phyloP scores from a whole-genome alignment of 2,329 filamentous ascomycete genomes.

The Aspergillus novofumigatus region DNA sequence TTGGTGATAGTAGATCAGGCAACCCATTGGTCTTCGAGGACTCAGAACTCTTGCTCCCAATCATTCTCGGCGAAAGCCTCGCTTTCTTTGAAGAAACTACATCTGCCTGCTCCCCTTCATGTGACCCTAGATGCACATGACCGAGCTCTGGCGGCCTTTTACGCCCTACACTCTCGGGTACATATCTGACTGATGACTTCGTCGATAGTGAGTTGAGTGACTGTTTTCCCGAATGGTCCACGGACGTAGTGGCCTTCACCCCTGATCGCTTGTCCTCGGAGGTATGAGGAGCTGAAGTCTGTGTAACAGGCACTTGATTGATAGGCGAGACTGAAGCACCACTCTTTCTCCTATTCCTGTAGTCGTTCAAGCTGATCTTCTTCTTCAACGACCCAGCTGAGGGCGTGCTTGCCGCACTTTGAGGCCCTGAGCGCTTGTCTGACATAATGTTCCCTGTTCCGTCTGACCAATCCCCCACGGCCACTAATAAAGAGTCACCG shows the following conservation, averaged over 20 bases:
- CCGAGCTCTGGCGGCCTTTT: constrained; percentile 27
- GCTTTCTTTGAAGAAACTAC: constrained; percentile 36
- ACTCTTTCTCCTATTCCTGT: constrained; percentile 53
- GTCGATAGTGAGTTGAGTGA: constrained; percentile 5
- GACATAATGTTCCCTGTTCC: constrained; percentile 44
- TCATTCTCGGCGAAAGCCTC: constrained; percentile 36
- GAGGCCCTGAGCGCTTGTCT: constrained; percentile 35
- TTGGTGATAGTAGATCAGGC: constrained; percentile 37
- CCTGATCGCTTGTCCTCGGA: constrained; percentile 18
- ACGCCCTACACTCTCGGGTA: constrained; percentile 16
- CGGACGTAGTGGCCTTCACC: constrained; percentile 14
- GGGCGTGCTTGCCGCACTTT: constrained; percentile 40
- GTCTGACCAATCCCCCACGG: constrained; percentile 53
- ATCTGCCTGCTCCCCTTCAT: constrained; percentile 17
- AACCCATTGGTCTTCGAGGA: constrained; percentile 24
- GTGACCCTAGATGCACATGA: constrained; percentile 11
- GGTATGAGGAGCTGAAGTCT: constrained; percentile 13
- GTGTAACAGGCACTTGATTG: constrained; percentile 16
- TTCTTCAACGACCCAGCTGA: constrained; percentile 47
- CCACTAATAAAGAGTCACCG: constrained; percentile 49
- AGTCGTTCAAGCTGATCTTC: constrained; percentile 59
- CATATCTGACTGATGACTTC: constrained; percentile 12
- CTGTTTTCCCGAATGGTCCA: constrained; percentile 14
- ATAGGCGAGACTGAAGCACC: constrained; percentile 25
- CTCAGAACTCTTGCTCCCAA: constrained; percentile 22